These are phyloP conservation scores for Botrytis pseudocinerea DNA, from an alignment of 2,329 filamentous ascomycete species.

Conservation along the genomic window DNA sequence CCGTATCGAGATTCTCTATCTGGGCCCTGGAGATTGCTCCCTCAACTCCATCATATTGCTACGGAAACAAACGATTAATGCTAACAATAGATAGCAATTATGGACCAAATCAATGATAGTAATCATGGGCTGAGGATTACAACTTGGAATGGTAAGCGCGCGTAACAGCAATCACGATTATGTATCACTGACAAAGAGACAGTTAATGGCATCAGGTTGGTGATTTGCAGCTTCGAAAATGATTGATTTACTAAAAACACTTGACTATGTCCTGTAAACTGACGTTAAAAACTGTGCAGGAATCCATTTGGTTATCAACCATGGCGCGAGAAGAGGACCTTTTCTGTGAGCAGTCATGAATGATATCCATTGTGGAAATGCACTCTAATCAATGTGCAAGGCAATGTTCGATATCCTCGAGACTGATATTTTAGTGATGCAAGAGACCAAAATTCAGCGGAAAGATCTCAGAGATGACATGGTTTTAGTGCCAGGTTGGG, in stretches of 20 bases:
- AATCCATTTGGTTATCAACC: conserved; percentile 84
- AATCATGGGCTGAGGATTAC: conserved; percentile 76
- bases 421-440: conserved; percentile 90
- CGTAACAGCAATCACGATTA: background rate
- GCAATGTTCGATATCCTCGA: conserved; percentile 93
- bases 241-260: background rate
- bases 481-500: conserved; percentile 93
- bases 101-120: background rate
- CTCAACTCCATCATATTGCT: background rate
- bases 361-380: conserved; percentile 4
- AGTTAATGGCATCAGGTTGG: conserved; percentile 79
- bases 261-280: background rate
- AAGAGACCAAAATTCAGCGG: conserved; percentile 93
- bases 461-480: conserved; percentile 94
- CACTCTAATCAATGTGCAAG: conserved; percentile 44
- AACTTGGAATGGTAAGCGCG: conserved; percentile 73
- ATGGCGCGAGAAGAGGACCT: conserved; percentile 72
- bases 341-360: conserved; percentile 53
- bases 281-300: conserved; percentile 44
- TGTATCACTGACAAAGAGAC: conserved; percentile 26
- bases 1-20: background rate
- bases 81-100: background rate
- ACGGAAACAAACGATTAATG: background rate
- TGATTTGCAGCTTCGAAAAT: conserved; percentile 4
- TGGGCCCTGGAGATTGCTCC: background rate